Conservation (phyloP, 2,329 filamentous ascomycete species). For the Pseudogymnoascus sp. region DNA sequence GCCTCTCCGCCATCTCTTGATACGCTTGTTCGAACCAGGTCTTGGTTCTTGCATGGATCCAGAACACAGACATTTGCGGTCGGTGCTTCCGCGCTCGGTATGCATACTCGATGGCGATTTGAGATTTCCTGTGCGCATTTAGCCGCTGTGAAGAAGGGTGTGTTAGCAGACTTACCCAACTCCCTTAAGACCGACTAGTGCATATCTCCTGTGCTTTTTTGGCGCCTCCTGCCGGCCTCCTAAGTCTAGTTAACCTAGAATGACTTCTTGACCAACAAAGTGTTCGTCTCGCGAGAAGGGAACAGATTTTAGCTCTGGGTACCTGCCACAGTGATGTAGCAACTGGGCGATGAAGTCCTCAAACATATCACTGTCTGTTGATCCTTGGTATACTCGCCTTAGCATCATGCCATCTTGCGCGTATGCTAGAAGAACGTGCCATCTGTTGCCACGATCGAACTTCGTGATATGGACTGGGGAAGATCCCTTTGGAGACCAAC, state of each 20-base stretch:
- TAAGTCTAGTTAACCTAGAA: neutral
- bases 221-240: neutral
- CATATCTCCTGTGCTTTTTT: neutral
- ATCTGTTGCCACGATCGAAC: too few relatives aligned
- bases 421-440: too few relatives aligned
- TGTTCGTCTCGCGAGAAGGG: neutral
- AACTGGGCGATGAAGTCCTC: too few relatives aligned
- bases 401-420: too few relatives aligned
- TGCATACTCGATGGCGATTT: slow-evolving; percentile 18
- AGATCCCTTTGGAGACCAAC: too few relatives aligned
- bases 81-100: slow-evolving; percentile 10
- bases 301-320: too few relatives aligned
- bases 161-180: neutral
- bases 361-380: too few relatives aligned
- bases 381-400: too few relatives aligned
- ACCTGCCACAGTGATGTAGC: too few relatives aligned
- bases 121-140: slow-evolving; percentile 16
- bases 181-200: slow-evolving; percentile 18
- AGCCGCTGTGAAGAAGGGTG: neutral
- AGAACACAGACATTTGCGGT: slow-evolving; percentile 17
- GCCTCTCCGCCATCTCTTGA: slow-evolving; percentile 13
- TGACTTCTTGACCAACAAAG: slow-evolving; percentile 3
- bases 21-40: slow-evolving; percentile 18
- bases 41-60: slow-evolving; percentile 18
- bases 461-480: too few relatives aligned